Conservation (phyloP, 1,139 yeast genomes). For the Blastobotrys malaysiensis region DNA sequence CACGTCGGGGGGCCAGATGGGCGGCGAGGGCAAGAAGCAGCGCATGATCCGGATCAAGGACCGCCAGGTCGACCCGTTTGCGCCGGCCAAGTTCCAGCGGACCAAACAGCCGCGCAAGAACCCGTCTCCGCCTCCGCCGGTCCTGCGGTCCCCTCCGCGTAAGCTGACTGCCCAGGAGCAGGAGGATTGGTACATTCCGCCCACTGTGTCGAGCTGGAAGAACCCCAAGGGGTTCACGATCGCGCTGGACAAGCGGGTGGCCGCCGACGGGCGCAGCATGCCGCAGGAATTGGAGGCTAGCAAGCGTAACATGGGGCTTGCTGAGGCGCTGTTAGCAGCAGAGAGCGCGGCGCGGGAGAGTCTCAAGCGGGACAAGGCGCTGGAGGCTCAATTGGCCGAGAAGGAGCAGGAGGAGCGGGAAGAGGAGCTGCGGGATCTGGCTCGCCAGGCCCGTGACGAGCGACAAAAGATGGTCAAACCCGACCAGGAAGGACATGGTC, state of each 20-base stretch:
- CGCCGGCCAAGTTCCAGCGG: slow-evolving; percentile 74
- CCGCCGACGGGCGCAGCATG: slow-evolving; percentile 47
- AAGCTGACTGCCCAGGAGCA: slow-evolving; percentile 72
- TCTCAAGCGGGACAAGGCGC: slow-evolving; percentile 53
- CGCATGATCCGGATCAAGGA: slow-evolving; percentile 54
- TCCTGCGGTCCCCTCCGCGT: slow-evolving; percentile 44
- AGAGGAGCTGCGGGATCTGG: slow-evolving; percentile 50
- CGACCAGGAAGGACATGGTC: background rate
- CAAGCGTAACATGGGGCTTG: slow-evolving; percentile 36
- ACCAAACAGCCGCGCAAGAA: slow-evolving; percentile 68
- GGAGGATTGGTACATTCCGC: slow-evolving; percentile 82
- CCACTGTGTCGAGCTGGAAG: slow-evolving; percentile 93
- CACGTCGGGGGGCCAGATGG: slow-evolving; percentile 42
- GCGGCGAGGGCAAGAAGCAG: slow-evolving; percentile 29
- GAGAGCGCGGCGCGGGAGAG: slow-evolving; percentile 71
- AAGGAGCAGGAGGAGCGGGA: slow-evolving; percentile 58
- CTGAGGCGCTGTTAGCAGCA: slow-evolving; percentile 70
- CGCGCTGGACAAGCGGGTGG: slow-evolving; percentile 69
- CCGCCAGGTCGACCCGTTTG: slow-evolving; percentile 72
- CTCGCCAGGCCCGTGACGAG: slow-evolving; percentile 49
- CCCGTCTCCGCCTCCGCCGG: slow-evolving; percentile 49
- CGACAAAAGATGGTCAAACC: slow-evolving; percentile 19
- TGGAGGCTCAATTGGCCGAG: slow-evolving; percentile 50
- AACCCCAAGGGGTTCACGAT: slow-evolving; percentile 89
- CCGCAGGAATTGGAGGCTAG: slow-evolving; percentile 10